These are phyloP conservation scores for Fistulina hepatica DNA, from an alignment of 1,284 basidiomycete species.

Conservation along the genomic window DNA sequence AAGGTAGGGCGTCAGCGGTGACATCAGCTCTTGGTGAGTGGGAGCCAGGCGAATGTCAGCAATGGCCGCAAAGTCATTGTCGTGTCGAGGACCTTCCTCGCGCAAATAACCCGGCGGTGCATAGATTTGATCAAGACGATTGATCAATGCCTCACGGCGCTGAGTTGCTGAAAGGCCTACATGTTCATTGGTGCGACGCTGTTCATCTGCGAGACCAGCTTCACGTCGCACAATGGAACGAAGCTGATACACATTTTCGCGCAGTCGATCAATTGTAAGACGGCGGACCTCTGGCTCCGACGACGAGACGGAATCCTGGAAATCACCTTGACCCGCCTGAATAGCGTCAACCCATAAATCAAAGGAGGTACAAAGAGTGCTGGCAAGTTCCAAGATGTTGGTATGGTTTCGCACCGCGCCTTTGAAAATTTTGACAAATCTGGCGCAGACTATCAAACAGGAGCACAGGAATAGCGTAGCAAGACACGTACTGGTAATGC, in stretches of 20 bases:
- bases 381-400: conserved; percentile 30
- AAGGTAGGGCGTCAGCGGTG: conserved; percentile 35
- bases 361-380: conserved; percentile 34
- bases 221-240: conserved; percentile 37
- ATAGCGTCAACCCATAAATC: conserved; percentile 35
- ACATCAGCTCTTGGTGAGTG: conserved; percentile 49
- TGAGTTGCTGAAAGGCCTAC: not conserved
- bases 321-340: conserved; percentile 18
- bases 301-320: conserved; percentile 27
- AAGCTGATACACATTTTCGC: conserved; percentile 31
- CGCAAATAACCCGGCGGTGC: conserved; percentile 18
- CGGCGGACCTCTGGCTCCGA: conserved; percentile 27
- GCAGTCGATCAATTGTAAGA: conserved; percentile 28
- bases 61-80: conserved; percentile 55
- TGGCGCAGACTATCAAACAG: conserved; percentile 17
- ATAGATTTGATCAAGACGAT: conserved; percentile 32
- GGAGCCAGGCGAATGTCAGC: conserved; percentile 48
- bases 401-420: conserved; percentile 38
- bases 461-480: not conserved
- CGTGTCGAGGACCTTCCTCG: conserved; percentile 43
- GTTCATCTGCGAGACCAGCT: conserved; percentile 20
- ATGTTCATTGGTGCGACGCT: conserved; percentile 5
- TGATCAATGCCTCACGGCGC: conserved; percentile 24
- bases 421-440: conserved; percentile 52
- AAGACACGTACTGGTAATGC: conserved; percentile 38